These are phyloP conservation scores for Paspalum notatum DNA, from an alignment of 176 grass and related monocot genomes.

Conservation along the genomic window DNA sequence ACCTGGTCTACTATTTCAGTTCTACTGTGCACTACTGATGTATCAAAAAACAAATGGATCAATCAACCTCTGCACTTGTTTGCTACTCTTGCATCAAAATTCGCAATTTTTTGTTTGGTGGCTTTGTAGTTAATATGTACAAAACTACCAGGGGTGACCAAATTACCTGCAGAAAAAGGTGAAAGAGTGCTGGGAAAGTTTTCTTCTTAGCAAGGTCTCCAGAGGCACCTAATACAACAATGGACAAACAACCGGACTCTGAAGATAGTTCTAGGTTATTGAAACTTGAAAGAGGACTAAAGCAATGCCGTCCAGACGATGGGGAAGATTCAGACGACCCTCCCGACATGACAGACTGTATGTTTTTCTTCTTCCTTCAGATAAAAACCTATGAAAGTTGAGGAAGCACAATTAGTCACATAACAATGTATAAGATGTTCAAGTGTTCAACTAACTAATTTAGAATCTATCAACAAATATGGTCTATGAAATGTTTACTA, in stretches of 20 bases:
- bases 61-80: slow-evolving; percentile 19
- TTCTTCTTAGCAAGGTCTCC: slow-evolving; percentile 99
- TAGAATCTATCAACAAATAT: slow-evolving; percentile 12
- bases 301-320: slow-evolving; percentile 50
- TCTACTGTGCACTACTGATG: background rate
- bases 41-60: slow-evolving; percentile 10
- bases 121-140: background rate
- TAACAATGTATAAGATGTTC: background rate
- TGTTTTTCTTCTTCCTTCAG: slow-evolving; percentile 22
- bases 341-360: slow-evolving; percentile 53
- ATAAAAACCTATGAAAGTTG: slow-evolving; percentile 37
- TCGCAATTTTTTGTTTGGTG: background rate
- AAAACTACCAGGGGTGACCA: slow-evolving; percentile 9
- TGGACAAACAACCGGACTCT: slow-evolving; percentile 74
- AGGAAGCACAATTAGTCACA: slow-evolving; percentile 13
- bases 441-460: background rate
- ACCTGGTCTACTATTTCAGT: background rate
- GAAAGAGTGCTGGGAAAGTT: slow-evolving; percentile 92
- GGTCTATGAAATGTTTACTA: background rate
- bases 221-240: slow-evolving; percentile 95
- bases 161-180: slow-evolving; percentile 89
- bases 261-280: slow-evolving; percentile 54
- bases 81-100: slow-evolving; percentile 17
- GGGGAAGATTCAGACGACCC: slow-evolving; percentile 52
- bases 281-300: slow-evolving; percentile 51